Evolutionary conservation across 1,284 basidiomycete species (phyloP).

Genomic region (Sanghuangporus weigelae): DNA sequence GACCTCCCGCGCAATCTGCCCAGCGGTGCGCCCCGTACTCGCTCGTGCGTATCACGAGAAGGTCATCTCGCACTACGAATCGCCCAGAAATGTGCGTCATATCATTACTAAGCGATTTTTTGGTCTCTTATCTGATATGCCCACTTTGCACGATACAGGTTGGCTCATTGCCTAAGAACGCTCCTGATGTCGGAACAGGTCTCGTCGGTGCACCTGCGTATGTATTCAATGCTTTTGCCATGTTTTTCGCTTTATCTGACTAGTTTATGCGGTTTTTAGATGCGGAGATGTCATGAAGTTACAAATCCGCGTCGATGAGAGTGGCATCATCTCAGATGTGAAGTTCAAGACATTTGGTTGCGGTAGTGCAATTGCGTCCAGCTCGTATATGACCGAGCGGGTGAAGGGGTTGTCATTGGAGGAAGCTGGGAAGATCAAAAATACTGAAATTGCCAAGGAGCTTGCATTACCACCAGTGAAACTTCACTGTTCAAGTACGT

Average conservation of each 20-base stretch:
- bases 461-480: constrained; percentile 95
- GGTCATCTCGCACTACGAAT: constrained; percentile 94
- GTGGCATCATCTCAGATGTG: constrained; percentile 94
- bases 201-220: constrained; percentile 97
- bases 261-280: constrained; percentile 31
- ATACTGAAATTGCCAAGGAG: constrained; percentile 99
- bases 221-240: constrained; percentile 34
- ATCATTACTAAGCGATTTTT: constrained; percentile 26
- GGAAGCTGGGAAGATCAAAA: constrained; percentile 94
- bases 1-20: constrained; percentile 37
- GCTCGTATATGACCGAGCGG: constrained; percentile 96
- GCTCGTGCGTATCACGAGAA: constrained; percentile 84
- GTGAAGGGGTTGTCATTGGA: constrained; percentile 94
- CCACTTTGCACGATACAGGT: constrained; percentile 51
- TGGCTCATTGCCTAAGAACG: constrained; percentile 90
- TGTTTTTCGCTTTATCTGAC: constrained; percentile 19
- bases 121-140: constrained; percentile 52
- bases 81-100: constrained; percentile 82
- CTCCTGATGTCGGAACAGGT: constrained; percentile 91
- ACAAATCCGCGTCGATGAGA: constrained; percentile 95
- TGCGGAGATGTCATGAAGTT: constrained; percentile 98
- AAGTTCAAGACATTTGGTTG: constrained; percentile 99
- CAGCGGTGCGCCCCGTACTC: constrained; percentile 41
- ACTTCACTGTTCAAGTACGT: constrained; percentile 81
- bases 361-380: constrained; percentile 95